Evolutionary conservation across 306 rosid species (phyloP), one percentile per base, ranked within the genome.

Genomic region (Quercus robur): DNA sequence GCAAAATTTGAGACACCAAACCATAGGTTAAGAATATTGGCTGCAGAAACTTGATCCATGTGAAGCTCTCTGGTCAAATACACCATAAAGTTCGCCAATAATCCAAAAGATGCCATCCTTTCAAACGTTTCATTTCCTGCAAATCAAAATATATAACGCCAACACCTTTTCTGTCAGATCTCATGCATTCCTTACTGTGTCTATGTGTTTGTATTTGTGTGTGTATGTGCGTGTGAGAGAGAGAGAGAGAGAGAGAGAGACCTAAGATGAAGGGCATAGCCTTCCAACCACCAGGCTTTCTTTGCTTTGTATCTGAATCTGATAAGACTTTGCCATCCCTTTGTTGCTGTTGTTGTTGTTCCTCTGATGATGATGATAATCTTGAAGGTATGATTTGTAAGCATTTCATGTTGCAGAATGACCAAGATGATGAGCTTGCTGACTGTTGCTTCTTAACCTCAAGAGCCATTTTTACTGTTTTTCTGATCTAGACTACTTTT

Each of bases 81-180:
- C 54, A 95, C 98, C 97, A 90, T 88, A 17, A 95, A 93, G 35
- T 95, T 95, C 0, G 97, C 94, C 46, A 90, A 15, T 77, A 95
- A 51, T 7, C 99, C 99, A 71, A 90, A 78, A 4, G 80, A 10
- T 9, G 97, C 99, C 85, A 95, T 56, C 80, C 97, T 88, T 78
- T 91, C 99, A 54, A 90, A 90, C 18, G 97, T 80, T 84, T 95
- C 99, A 87, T 93, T 95, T 62, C 94, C 97, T 94, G 84, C 46
- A 76, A 6, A 28, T 35, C 26, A 44, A 73, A n/a, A 38, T 38
- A 38, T 38, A 10, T 6, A 55, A 70, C 52, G 58, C 52, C 74
- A 73, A 8, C 30, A 72, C 25, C 38, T 7, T 68, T 74, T 56
- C 55, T 5, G 64, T 75, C 44, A 59, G 10, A 25, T 11, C 4